phyloP scores from a whole-genome alignment of 441 rosid species.

The Mallotus repandus region DNA sequence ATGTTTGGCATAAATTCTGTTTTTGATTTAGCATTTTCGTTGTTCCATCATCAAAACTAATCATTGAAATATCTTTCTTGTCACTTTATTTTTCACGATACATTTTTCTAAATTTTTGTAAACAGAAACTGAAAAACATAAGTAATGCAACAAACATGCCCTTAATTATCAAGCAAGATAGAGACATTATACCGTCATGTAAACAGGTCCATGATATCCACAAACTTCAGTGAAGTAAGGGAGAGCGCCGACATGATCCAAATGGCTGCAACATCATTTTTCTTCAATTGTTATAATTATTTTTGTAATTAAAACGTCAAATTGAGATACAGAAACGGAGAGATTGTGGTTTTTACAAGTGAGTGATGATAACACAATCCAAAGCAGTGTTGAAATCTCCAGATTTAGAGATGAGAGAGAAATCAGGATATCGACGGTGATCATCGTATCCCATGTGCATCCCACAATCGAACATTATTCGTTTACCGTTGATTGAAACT shows the following conservation, averaged over 20 bases:
- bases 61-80: no score
- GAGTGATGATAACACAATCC: conserved; percentile 79
- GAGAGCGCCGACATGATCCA: conserved; percentile 96
- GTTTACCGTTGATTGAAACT: conserved; percentile 77
- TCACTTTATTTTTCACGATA: no score
- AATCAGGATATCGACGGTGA: conserved; percentile 81
- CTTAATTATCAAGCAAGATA: conserved; percentile 34
- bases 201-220: conserved; percentile 79
- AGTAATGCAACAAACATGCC: conserved; percentile 25
- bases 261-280: conserved; percentile 48
- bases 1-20: not conserved
- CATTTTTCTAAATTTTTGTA: no score
- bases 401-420: conserved; percentile 60
- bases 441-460: conserved; percentile 96
- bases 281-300: not conserved
- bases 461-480: conserved; percentile 94
- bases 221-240: conserved; percentile 96
- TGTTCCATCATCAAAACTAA: not conserved
- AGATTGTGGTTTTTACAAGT: conserved; percentile 49
- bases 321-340: not conserved
- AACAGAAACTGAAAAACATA: no score
- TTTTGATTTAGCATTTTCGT: not conserved
- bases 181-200: conserved; percentile 75
- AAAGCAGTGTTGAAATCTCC: conserved; percentile 54
- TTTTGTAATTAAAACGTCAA: not conserved